Conservation (phyloP, 2,329 filamentous ascomycete species). For the Penicillium crustosum region DNA sequence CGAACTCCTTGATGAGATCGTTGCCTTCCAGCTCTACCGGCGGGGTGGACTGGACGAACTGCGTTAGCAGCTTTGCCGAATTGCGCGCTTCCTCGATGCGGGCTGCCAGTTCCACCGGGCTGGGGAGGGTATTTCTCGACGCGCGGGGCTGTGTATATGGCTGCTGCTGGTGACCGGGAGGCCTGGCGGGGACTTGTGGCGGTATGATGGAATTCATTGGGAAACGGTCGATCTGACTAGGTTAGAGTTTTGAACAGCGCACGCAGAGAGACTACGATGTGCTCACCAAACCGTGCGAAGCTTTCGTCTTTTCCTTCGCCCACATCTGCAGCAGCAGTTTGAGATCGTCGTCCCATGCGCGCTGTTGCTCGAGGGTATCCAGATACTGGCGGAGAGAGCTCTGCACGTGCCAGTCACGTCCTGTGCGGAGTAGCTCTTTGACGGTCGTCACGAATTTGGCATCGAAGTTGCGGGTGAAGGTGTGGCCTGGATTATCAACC, state of each 20-base stretch:
- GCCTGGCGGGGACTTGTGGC: not conserved
- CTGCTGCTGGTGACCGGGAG: not conserved
- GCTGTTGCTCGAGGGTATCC: slow-evolving; percentile 71
- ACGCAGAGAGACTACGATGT: too few species aligned
- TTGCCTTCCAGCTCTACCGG: slow-evolving; percentile 72
- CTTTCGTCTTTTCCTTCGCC: slow-evolving; percentile 77
- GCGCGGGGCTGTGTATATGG: slow-evolving; percentile 14
- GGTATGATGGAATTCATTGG: not conserved
- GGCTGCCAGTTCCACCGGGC: slow-evolving; percentile 73
- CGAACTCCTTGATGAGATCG: slow-evolving; percentile 91
- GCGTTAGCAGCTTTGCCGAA: slow-evolving; percentile 86
- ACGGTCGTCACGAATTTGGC: slow-evolving; percentile 75
- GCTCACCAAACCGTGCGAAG: slow-evolving; percentile 46
- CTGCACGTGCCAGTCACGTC: slow-evolving; percentile 72
- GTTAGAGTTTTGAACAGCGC: not conserved
- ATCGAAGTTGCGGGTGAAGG: slow-evolving; percentile 89
- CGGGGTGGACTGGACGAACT: slow-evolving; percentile 84
- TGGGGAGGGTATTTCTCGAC: slow-evolving; percentile 56
- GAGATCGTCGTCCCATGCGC: slow-evolving; percentile 72
- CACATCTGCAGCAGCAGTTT: slow-evolving; percentile 77
- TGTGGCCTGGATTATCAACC: slow-evolving; percentile 83
- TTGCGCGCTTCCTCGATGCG: slow-evolving; percentile 88
- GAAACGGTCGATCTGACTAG: slow-evolving; percentile 11
- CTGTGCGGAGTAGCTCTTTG: slow-evolving; percentile 71
- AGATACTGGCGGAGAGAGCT: slow-evolving; percentile 87